Evolutionary conservation across 1,284 basidiomycete genomes (phyloP).

Genomic region (Phellopilus nigrolimitatus): DNA sequence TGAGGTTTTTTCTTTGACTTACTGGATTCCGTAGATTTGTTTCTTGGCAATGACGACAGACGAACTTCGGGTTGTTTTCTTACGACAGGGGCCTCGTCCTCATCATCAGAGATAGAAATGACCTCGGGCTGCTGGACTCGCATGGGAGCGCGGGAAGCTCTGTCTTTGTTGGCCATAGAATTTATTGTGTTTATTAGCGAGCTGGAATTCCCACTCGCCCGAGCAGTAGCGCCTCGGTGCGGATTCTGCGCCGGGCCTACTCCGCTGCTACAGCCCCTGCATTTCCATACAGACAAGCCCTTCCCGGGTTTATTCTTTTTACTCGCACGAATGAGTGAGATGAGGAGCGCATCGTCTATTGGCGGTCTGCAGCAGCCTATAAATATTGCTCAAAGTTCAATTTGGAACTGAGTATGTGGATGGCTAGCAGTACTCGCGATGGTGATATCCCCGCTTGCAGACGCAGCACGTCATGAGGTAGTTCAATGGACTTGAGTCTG

Average conservation of each 20-base stretch:
- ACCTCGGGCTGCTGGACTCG: background rate
- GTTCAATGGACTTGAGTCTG: no score
- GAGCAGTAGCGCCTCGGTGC: background rate
- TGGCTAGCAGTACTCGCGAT: no score
- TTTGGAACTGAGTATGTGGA: no score
- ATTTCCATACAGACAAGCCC: conserved; percentile 12
- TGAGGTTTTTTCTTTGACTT: background rate
- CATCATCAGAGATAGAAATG: conserved; percentile 9
- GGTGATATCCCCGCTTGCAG: no score
- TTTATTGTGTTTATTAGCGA: background rate
- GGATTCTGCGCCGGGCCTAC: background rate
- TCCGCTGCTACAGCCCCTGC: background rate
- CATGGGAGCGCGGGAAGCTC: background rate
- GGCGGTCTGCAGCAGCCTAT: conserved; percentile 15
- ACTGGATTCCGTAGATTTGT: background rate
- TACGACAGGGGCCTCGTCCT: background rate
- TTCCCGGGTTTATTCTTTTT: conserved; percentile 13
- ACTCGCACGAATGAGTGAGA: conserved; percentile 5
- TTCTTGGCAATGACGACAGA: background rate
- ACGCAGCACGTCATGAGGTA: no score
- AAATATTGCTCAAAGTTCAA: background rate
- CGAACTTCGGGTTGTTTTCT: background rate
- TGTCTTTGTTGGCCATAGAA: background rate
- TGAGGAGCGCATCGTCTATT: conserved; percentile 9
- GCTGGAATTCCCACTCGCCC: background rate